Evolutionary conservation across 2,329 filamentous ascomycete species (phyloP).

Genomic region (Fusarium nurragi): DNA sequence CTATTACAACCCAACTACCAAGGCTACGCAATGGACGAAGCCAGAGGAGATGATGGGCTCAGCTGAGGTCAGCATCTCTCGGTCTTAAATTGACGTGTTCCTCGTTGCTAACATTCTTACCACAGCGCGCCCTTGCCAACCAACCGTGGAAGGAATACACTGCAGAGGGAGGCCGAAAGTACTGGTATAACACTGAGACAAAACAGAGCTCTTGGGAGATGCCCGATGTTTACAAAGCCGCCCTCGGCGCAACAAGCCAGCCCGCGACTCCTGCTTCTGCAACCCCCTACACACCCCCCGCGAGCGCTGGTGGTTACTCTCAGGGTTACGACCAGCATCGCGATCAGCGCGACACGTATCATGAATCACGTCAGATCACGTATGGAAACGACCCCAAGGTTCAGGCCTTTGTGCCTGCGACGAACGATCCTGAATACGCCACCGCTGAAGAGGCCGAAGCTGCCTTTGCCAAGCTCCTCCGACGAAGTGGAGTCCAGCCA

Average conservation of each 20-base stretch:
- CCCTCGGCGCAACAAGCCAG: conserved; percentile 68
- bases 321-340: conserved; percentile 53
- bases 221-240: conserved; percentile 82
- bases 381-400: conserved; percentile 65
- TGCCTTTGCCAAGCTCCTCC: conserved; percentile 90
- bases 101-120: conserved; percentile 17
- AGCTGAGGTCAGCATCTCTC: conserved; percentile 70
- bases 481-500: conserved; percentile 83
- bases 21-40: conserved; percentile 93
- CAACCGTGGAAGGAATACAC: conserved; percentile 95
- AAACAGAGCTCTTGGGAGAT: conserved; percentile 96
- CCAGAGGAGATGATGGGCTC: conserved; percentile 87
- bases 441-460: conserved; percentile 89
- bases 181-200: conserved; percentile 94
- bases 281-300: conserved; percentile 56
- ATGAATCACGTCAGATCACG: conserved; percentile 67
- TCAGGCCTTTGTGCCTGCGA: conserved; percentile 70
- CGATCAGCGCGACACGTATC: conserved; percentile 52
- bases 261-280: conserved; percentile 55
- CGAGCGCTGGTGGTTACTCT: conserved; percentile 42
- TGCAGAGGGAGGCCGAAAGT: conserved; percentile 85
- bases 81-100: neutral
- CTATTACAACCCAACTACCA: conserved; percentile 89
- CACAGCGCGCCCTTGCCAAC: conserved; percentile 75
- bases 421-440: conserved; percentile 79